Base-by-base conservation (phyloP, 1,284 basidiomycete species). In the Chalciporus sp. region DNA sequence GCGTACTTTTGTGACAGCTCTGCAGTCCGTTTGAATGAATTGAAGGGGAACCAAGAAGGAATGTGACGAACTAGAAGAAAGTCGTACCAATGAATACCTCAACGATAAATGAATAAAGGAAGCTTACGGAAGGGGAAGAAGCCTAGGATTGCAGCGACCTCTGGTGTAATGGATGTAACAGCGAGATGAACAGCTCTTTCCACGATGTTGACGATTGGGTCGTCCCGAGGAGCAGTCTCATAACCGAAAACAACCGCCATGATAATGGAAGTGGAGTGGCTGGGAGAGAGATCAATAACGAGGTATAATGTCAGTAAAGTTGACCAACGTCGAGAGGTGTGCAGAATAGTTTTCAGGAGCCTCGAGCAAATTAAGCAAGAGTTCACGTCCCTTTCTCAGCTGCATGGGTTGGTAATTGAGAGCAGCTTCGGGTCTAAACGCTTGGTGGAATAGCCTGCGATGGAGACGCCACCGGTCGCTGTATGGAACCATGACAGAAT, bases 161-260 rank as follows among this genome's bases (percentile, higher is more conserved):
- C 64, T 19, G 65, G 65, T 26, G 55, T 58, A 33, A 66, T 60
- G 39, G 46, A 61, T 14, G 48, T 28, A 8, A 63, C 57, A 12
- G 62, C 67, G 14, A 67, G 33, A 19, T 55, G 40, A 9, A 61
- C 57, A 14, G 65, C 64, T 35, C 47, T 63, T 20, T 66, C 51
- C 7, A 66, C 65, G 3, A 66, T 40, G 7, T 33, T 44, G 40
- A 68, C 35, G 42, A 68, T 66, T 8, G 67, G 69, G 37, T 68
- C 69, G 7, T 70, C 58, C 20, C 40, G 58, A 3, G 50, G 60
- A 1, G 56, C 62, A 4, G 51, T 45, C 31, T 71, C 62, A 33
- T 68, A 69, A 17, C 68, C 66, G 14, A 68, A 70, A 14, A 71
- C 58, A 29, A 63, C 42, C 1, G 59, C 56, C 66, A 70, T 70